phyloP scores from a whole-genome alignment of 257 asterid species.

The Plantago major region DNA sequence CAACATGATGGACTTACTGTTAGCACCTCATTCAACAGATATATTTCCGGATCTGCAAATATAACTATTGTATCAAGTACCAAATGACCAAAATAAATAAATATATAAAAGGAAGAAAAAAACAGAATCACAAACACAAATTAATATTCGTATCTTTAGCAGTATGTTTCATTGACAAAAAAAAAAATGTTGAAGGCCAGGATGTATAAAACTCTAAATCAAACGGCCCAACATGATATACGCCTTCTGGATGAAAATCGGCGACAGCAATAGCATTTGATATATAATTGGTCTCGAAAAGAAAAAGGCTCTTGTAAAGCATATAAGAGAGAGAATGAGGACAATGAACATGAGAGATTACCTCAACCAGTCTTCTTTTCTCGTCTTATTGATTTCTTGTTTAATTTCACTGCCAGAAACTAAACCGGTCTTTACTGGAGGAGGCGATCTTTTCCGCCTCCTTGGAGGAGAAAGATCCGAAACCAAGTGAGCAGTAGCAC shows the following conservation, averaged over 20 bases:
- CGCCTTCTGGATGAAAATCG: too few species aligned
- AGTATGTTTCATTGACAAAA: too few species aligned
- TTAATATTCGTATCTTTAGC: too few species aligned
- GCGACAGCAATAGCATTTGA: too few species aligned
- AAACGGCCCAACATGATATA: too few species aligned
- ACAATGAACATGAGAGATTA: constrained; percentile 20
- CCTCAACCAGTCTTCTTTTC: constrained; percentile 67
- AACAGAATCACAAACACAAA: too few species aligned
- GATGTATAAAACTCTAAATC: too few species aligned
- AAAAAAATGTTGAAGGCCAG: too few species aligned
- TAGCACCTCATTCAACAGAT: constrained; percentile 16
- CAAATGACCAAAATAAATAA: neutral
- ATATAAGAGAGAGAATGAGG: too few species aligned
- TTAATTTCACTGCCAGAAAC: constrained; percentile 70
- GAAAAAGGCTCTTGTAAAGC: too few species aligned
- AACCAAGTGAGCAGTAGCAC: constrained; percentile 20
- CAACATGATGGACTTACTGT: neutral
- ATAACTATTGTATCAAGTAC: neutral
- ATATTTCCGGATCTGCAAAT: constrained; percentile 7
- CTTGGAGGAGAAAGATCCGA: constrained; percentile 87
- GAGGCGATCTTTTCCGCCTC: constrained; percentile 33
- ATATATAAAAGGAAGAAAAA: too few species aligned
- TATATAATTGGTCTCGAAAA: too few species aligned
- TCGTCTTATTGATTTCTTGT: constrained; percentile 59
- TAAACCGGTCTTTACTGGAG: constrained; percentile 56